These are phyloP conservation scores for Diaporthe sp. DNA, from an alignment of 2,329 filamentous ascomycete genomes.

Conservation along the genomic window DNA sequence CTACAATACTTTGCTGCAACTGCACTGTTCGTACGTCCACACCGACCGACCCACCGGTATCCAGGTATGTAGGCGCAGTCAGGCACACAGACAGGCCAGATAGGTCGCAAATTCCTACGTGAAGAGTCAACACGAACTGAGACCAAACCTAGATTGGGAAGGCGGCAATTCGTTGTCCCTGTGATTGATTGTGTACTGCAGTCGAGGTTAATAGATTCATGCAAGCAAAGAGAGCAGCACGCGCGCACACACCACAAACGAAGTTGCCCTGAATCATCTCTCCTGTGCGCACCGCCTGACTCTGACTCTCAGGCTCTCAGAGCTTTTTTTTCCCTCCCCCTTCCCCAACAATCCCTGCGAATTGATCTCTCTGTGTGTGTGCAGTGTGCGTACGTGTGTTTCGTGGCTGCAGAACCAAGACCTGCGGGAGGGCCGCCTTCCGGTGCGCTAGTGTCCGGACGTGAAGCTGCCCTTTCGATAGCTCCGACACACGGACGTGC, in stretches of 20 bases:
- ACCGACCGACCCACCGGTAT: neutral
- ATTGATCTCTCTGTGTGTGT: neutral
- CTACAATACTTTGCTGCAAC: no score
- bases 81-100: neutral
- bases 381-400: neutral
- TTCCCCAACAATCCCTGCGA: neutral
- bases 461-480: slow-evolving; percentile 17
- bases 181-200: neutral
- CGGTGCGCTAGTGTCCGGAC: slow-evolving; percentile 5
- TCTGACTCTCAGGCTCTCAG: neutral
- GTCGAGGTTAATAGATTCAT: neutral
- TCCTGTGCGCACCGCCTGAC: neutral
- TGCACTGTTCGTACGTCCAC: neutral
- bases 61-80: neutral
- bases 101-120: neutral
- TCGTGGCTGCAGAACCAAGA: slow-evolving; percentile 25
- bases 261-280: neutral
- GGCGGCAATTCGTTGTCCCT: neutral
- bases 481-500: slow-evolving; percentile 20
- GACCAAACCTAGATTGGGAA: neutral
- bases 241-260: neutral
- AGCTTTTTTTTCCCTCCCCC: neutral
- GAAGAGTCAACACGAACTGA: neutral
- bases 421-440: slow-evolving; percentile 5
- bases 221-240: neutral